Base-by-base conservation (phyloP, 2,329 filamentous ascomycete species). In the Xylaria sp. region DNA sequence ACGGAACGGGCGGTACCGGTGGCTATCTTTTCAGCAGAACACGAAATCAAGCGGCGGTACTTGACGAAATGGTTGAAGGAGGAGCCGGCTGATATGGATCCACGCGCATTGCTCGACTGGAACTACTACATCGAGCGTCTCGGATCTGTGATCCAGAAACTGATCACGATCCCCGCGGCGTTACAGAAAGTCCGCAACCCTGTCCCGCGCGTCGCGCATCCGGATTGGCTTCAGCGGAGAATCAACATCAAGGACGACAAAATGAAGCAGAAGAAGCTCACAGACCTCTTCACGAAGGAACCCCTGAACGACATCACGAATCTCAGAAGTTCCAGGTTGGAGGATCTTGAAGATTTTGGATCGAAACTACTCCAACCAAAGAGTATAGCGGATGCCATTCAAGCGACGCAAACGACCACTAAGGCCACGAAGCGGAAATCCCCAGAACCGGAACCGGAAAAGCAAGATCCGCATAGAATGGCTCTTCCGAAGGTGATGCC, bases 191-290 rank as follows among this genome's bases (percentile, higher is more conserved):
- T 99, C 58, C 84, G 88, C 57, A 99, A 99, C 70, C 94, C 94
- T 0, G 93, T 97, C 1, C 95, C 94, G 11, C 83, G 95, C 65
- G 91, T 99, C 10, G 82, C 90, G 5, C 95, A 99, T 75, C 94
- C 94, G 0, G 95, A 99, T 57, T 99, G 94, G 94, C 82, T 99
- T 39, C 92, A 97, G 69, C 86, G 91, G 60, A 84, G 93, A 56
- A 97, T 99, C 74, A 91, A 94, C 66, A 88, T 89, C 73, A 97
- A 97, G 74, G 94, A 99, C 59, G 94, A 99, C 76, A 92, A 89
- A 72, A 88, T 97, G 81, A 96, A 99, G 79, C 94, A 99, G 76
- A 96, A 92, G 78, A 99, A 99, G 77, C 89, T 99, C 79, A 99
- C 93, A 0, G 94, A 97, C 70, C 79, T 96, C 67, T 96, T 99